A percentile compares a stretch with the other conserved stretches of the same genome.
phyloP scores from a whole-genome alignment of 2,329 filamentous ascomycete species.

The Xylaria sp. region DNA sequence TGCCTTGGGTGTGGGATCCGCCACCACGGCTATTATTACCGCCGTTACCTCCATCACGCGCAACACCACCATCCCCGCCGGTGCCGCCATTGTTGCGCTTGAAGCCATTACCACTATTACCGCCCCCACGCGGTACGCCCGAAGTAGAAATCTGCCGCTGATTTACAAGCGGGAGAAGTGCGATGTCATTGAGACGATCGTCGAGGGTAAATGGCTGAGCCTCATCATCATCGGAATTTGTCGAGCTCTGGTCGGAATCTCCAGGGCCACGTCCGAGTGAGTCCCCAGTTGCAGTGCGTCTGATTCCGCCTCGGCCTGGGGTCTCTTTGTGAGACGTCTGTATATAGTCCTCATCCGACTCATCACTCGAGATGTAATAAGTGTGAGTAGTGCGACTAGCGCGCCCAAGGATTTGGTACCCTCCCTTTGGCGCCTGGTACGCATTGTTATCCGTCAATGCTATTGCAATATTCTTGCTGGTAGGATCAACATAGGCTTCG shows the following conservation, averaged over 20 bases:
- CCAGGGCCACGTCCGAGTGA: conserved; percentile 6
- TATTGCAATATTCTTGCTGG: conserved; percentile 38
- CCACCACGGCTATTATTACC: too few relatives aligned
- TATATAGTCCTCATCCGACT: conserved; percentile 32
- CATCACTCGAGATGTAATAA: conserved; percentile 32
- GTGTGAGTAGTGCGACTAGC: conserved; percentile 28
- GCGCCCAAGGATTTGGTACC: conserved; percentile 28
- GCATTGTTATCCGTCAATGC: conserved; percentile 23
- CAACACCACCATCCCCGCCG: too few relatives aligned
- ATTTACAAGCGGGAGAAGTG: too few relatives aligned
- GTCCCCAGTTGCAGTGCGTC: conserved; percentile 15
- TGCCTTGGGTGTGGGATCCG: conserved; percentile 32
- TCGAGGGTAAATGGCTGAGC: not conserved
- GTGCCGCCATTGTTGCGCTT: too few relatives aligned
- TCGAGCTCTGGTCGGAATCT: conserved; percentile 15
- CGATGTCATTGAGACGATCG: too few relatives aligned
- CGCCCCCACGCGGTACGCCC: conserved; percentile 8
- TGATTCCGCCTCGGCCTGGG: conserved; percentile 23
- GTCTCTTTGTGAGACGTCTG: conserved; percentile 25
- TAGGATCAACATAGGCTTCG: conserved; percentile 44
- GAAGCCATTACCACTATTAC: not conserved
- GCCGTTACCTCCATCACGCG: too few relatives aligned
- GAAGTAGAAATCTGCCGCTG: conserved; percentile 18
- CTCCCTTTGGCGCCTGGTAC: not conserved
- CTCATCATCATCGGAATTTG: conserved; percentile 13